phyloP scores from a whole-genome alignment of 495 filamentous ascomycete species.

The Cladorrhinum samala region DNA sequence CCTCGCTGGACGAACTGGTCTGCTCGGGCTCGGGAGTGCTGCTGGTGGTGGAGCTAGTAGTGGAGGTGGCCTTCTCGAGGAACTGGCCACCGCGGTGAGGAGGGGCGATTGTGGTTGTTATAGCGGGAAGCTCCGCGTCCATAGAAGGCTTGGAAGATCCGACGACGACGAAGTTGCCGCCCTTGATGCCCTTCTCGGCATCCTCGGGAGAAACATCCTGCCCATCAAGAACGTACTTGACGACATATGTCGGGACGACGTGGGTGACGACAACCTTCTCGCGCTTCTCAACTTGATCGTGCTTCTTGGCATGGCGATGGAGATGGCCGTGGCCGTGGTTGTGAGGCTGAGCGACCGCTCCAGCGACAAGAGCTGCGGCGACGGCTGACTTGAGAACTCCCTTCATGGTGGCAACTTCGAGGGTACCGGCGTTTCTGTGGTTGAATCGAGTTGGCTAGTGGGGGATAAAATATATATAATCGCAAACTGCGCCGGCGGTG shows the following conservation, averaged over 20 bases:
- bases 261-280: constrained; percentile 30
- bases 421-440: not conserved
- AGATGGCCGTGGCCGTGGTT: constrained; percentile 37
- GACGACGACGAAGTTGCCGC: constrained; percentile 48
- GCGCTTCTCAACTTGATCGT: constrained; percentile 37
- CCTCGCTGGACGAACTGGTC: constrained; percentile 7
- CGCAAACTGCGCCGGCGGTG: not conserved
- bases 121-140: constrained; percentile 30
- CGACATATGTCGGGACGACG: constrained; percentile 44
- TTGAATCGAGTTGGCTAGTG: not conserved
- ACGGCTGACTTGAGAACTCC: constrained; percentile 38
- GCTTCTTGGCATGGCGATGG: constrained; percentile 32
- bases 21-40: constrained; percentile 3
- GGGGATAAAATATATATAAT: not conserved
- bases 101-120: constrained; percentile 19
- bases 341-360: constrained; percentile 42
- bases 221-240: constrained; percentile 56
- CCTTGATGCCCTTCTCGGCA: constrained; percentile 57
- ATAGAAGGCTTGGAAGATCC: constrained; percentile 41
- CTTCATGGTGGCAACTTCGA: constrained; percentile 39
- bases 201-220: constrained; percentile 44
- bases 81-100: constrained; percentile 27
- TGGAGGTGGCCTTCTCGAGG: constrained; percentile 24
- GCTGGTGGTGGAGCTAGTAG: constrained; percentile 6
- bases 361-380: constrained; percentile 40